These are phyloP conservation scores for Pythium volutum DNA, from an alignment of 352 stramenopile genomes.

Conservation along the genomic window DNA sequence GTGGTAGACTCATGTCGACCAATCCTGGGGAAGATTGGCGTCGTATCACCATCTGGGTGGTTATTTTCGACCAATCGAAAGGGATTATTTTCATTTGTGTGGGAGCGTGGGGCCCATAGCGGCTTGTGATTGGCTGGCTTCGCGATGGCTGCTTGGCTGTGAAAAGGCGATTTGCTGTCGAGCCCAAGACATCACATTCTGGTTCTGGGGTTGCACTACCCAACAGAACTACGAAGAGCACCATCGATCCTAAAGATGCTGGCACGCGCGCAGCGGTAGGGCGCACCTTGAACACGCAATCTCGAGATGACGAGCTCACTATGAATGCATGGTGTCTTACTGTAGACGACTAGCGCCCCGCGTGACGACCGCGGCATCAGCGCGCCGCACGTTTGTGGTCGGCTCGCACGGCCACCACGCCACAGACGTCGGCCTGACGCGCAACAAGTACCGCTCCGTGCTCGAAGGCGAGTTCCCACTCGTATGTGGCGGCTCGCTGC, in stretches of 20 bases:
- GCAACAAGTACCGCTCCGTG: conserved; percentile 75
- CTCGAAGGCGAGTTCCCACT: conserved; percentile 61
- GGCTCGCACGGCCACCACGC: conserved; percentile 25
- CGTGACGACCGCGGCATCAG: conserved; percentile 2
- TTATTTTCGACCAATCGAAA: conserved; percentile 18
- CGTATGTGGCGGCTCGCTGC: conserved; percentile 48
- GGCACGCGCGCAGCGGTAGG: conserved; percentile 17
- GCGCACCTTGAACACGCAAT: neutral
- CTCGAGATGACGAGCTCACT: conserved; percentile 12
- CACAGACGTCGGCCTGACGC: conserved; percentile 33
- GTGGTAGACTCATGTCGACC: conserved; percentile 2
- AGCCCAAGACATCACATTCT: conserved; percentile 26
- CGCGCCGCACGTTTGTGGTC: conserved; percentile 40
- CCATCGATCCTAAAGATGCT: conserved; percentile 13
- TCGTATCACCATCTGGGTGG: conserved; percentile 21
- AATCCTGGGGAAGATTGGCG: conserved; percentile 23
- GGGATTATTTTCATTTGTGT: neutral
- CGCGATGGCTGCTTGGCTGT: neutral
- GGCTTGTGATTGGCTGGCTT: conserved; percentile 22
- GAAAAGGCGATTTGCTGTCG: no score
- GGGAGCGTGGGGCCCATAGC: conserved; percentile 15
- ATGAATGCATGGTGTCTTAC: no score
- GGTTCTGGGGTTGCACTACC: conserved; percentile 19
- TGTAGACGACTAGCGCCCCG: conserved; percentile 16
- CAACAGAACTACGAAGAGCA: neutral